A percentile compares a stretch with the other conserved stretches of the same genome.
Conservation (phyloP, 2,329 filamentous ascomycete genomes). For the Penicillium corylophilum region DNA sequence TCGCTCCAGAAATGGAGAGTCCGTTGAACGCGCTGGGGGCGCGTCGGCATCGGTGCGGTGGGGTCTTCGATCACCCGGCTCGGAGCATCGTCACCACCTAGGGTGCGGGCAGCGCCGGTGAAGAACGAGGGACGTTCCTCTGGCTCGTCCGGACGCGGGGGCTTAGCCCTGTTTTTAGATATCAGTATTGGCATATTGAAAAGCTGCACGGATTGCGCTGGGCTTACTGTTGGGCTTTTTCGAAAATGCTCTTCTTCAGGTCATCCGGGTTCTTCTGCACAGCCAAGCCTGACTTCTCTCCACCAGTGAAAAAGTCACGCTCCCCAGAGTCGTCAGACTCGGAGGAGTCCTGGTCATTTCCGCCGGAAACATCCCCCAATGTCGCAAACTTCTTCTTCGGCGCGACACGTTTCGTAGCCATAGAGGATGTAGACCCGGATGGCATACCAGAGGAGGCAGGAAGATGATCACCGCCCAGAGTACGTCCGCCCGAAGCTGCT, state of each 20-base stretch:
- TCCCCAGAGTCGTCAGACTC: slow-evolving; percentile 55
- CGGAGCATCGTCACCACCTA: slow-evolving; percentile 64
- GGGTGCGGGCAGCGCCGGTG: slow-evolving; percentile 61
- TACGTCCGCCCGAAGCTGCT: slow-evolving; percentile 28
- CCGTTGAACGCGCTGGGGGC: slow-evolving; percentile 54
- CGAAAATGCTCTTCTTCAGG: slow-evolving; percentile 51
- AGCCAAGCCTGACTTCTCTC: slow-evolving; percentile 67
- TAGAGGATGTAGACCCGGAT: slow-evolving; percentile 30
- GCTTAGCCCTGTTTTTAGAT: slow-evolving; percentile 29
- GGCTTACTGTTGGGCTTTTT: slow-evolving; percentile 44
- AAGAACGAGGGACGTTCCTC: slow-evolving; percentile 50
- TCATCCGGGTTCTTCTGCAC: slow-evolving; percentile 66
- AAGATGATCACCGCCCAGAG: slow-evolving; percentile 33
- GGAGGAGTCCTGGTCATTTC: slow-evolving; percentile 39
- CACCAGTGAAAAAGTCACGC: slow-evolving; percentile 63
- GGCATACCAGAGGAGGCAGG: slow-evolving; percentile 31
- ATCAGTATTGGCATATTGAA: background rate
- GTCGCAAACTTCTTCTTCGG: slow-evolving; percentile 50
- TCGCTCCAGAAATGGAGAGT: slow-evolving; percentile 65
- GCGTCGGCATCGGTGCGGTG: slow-evolving; percentile 40
- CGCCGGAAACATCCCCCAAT: slow-evolving; percentile 44
- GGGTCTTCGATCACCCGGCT: slow-evolving; percentile 58
- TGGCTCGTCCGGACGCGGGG: slow-evolving; percentile 44
- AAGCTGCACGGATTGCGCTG: background rate
- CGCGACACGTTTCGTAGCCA: slow-evolving; percentile 26